Evolutionary conservation across 2,329 filamentous ascomycete genomes (phyloP), one percentile per base, ranked within the genome.

Genomic region (Botrytis aclada): DNA sequence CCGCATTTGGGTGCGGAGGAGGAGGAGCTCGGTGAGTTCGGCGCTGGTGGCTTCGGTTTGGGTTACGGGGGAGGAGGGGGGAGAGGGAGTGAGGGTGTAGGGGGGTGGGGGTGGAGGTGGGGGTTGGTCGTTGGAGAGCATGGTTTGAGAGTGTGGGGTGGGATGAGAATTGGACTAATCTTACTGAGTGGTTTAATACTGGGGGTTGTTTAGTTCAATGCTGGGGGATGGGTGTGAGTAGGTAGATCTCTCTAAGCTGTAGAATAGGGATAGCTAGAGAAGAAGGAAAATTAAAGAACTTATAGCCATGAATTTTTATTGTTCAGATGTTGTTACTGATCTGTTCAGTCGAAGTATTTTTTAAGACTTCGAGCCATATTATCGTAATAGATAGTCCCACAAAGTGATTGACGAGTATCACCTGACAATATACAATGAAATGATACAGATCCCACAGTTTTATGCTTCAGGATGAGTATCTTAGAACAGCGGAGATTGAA

Each of bases 321-420:
- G 51, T 56, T 56, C n/a, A 18, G n/a, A 8, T 3, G 9, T 29
- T 56, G n/a, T 56, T 56, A 32, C n/a, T 29, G 6, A 56, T 4
- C 9, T 56, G 51, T 56, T 56, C 16, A 4, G 16, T 18, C 7
- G 20, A n/a, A 32, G n/a, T 56, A 20, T 32, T 56, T 16, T 32
- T 1, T 8, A 14, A 16, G 0, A 56, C 2, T 56, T 20, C n/a
- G 6, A 29, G 5, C 1, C 22, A 3, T 0, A 8, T 9, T 32
- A 18, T 56, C 16, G 6, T n/a, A 7, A 18, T 25, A 5, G 4
- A 3, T 16, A 56, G 10, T 8, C 29, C 10, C 25, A 2, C 20
- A 1, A 4, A 20, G 7, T 0, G 41, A 43, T 43, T 8, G 41
- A n/a, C n/a, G n/a, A n/a, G n/a, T n/a, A n/a, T n/a, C n/a, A n/a